A percentile compares a stretch with the other conserved stretches of the same genome.
phyloP scores from a whole-genome alignment of 176 grass and related monocot genomes.

The Areca catechu region DNA sequence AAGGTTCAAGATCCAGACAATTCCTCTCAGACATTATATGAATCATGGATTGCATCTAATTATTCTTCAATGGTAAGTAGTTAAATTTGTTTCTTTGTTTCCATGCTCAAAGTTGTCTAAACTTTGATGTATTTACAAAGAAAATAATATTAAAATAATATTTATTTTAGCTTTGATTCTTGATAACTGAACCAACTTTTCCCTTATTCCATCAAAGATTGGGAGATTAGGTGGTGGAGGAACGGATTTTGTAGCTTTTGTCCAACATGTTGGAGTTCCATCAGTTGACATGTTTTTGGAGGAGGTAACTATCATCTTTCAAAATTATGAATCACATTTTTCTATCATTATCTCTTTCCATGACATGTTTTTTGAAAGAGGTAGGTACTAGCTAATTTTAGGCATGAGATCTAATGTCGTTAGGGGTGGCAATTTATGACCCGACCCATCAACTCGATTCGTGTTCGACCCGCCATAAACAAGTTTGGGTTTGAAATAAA shows the following conservation, averaged over 20 bases:
- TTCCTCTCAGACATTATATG: slow-evolving; percentile 59
- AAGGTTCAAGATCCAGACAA: slow-evolving; percentile 95
- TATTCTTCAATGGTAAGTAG: slow-evolving; percentile 41
- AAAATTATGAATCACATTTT: not conserved
- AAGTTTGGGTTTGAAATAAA: no score
- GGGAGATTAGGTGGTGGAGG: slow-evolving; percentile 57
- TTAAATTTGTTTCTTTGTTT: slow-evolving; percentile 3
- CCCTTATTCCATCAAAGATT: slow-evolving; percentile 30
- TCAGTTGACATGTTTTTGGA: slow-evolving; percentile 60
- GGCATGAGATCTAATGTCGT: no score
- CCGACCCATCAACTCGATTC: no score
- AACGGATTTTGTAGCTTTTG: slow-evolving; percentile 62
- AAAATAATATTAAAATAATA: no score
- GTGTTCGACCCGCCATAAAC: no score
- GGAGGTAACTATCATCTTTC: slow-evolving; percentile 28
- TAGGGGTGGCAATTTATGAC: no score
- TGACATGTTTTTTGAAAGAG: no score
- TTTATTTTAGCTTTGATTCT: no score
- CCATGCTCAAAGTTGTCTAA: not conserved
- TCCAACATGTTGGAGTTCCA: slow-evolving; percentile 74
- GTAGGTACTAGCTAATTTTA: no score
- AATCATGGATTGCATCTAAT: slow-evolving; percentile 45
- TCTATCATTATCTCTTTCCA: not conserved
- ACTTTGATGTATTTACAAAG: no score
- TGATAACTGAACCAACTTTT: no score